These are phyloP conservation scores for Trifolium repens DNA, from an alignment of 306 rosid species.

Conservation along the genomic window DNA sequence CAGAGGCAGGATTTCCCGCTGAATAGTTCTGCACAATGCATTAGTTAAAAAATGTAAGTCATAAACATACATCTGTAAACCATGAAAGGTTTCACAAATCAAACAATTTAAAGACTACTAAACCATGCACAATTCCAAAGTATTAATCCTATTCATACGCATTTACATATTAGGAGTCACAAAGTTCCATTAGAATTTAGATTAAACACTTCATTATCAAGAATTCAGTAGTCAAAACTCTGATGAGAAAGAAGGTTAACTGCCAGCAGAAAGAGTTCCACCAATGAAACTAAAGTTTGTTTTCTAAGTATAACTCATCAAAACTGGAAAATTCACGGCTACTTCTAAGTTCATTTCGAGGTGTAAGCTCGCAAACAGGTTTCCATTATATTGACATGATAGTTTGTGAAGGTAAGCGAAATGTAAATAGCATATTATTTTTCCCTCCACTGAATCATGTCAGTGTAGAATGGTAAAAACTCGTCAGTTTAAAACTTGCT, in stretches of 20 bases:
- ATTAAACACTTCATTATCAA: slow-evolving; percentile 2
- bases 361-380: not conserved
- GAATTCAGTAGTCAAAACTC: not conserved
- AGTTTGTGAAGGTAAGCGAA: not conserved
- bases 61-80: slow-evolving; percentile 22
- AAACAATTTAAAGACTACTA: not conserved
- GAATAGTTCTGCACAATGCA: slow-evolving; percentile 78
- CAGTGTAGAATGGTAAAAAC: not conserved
- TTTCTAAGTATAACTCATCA: slow-evolving; percentile 11
- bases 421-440: not conserved
- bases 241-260: not conserved
- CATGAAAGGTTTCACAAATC: slow-evolving; percentile 16
- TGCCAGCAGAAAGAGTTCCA: not conserved
- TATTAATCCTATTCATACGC: not conserved
- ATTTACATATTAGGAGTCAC: slow-evolving; percentile 5
- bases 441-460: not conserved
- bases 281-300: not conserved
- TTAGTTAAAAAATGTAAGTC: slow-evolving; percentile 33
- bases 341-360: not conserved
- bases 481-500: not conserved
- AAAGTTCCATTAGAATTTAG: slow-evolving; percentile 24
- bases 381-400: not conserved
- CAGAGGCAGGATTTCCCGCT: slow-evolving; percentile 82
- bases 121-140: slow-evolving; percentile 17
- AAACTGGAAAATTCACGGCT: not conserved